Evolutionary conservation across 345 rosid genomes (phyloP).

Genomic region (Brassica juncea): DNA sequence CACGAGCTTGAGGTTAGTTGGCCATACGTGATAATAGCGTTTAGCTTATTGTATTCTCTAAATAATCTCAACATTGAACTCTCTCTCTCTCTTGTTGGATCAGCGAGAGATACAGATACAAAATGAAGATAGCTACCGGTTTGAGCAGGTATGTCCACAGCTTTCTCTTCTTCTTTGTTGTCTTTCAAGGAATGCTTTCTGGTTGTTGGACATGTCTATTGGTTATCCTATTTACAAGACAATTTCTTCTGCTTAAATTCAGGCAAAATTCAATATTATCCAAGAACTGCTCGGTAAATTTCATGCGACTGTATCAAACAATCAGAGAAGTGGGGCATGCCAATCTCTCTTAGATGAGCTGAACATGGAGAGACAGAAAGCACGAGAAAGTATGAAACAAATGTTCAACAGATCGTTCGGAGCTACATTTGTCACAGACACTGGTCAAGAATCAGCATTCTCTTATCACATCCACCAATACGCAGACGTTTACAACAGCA

Average conservation of each 20-base stretch:
- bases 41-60: conserved; percentile 10
- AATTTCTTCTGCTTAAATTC: conserved; percentile 20
- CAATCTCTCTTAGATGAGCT: conserved; percentile 64
- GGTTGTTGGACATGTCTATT: neutral
- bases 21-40: neutral
- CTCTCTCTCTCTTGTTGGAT: conserved; percentile 33
- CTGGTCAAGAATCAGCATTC: conserved; percentile 94
- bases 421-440: conserved; percentile 90
- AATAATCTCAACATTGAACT: conserved; percentile 14
- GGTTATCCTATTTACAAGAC: neutral
- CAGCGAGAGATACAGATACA: conserved; percentile 87
- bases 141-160: conserved; percentile 69
- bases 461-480: conserved; percentile 94
- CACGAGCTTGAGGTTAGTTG: conserved; percentile 84
- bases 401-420: conserved; percentile 96
- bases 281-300: conserved; percentile 90
- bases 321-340: conserved; percentile 54
- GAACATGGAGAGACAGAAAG: conserved; percentile 72
- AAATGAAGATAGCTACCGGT: conserved; percentile 72
- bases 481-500: conserved; percentile 91
- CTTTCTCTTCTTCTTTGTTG: conserved; percentile 2
- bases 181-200: neutral
- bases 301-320: conserved; percentile 56
- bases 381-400: conserved; percentile 76
- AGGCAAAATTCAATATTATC: conserved; percentile 92